Evolutionary conservation across 805 yeast species (phyloP).

Genomic region (Spathaspora boniae): DNA sequence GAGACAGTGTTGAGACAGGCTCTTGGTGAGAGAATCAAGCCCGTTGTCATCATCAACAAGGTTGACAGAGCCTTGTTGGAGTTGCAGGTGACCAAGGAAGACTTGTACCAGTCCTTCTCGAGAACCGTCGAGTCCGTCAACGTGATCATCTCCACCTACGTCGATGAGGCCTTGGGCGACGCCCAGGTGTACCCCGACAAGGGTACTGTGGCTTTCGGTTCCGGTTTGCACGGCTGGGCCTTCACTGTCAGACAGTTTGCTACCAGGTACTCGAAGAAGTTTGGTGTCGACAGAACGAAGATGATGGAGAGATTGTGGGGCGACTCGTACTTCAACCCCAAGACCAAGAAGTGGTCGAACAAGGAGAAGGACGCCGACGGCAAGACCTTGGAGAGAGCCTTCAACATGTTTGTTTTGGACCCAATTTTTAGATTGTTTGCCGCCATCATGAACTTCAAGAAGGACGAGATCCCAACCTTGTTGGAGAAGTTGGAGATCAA

Average conservation of each 20-base stretch:
- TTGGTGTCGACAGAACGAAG: conserved; percentile 97
- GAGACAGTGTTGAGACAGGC: conserved; percentile 99
- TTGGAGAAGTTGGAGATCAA: conserved; percentile 89
- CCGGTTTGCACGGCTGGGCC: conserved; percentile 99
- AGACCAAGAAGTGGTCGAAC: conserved; percentile 99
- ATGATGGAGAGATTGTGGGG: conserved; percentile 99
- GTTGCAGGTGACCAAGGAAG: conserved; percentile 98
- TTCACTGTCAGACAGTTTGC: conserved; percentile 99
- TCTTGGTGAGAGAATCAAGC: conserved; percentile 98
- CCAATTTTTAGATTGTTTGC: conserved; percentile 97
- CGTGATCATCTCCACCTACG: conserved; percentile 95
- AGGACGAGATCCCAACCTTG: conserved; percentile 90
- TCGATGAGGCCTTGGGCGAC: conserved; percentile 89
- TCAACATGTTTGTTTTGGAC: conserved; percentile 98
- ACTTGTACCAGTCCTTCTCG: conserved; percentile 94
- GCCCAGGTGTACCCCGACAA: conserved; percentile 97
- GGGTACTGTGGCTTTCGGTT: conserved; percentile 99
- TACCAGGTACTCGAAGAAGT: conserved; percentile 95
- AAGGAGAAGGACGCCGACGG: conserved; percentile 95
- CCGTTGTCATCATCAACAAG: conserved; percentile 97
- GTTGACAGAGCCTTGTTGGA: conserved; percentile 99
- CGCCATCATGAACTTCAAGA: conserved; percentile 98
- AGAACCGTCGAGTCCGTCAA: conserved; percentile 99
- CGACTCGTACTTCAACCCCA: conserved; percentile 99
- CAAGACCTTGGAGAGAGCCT: conserved; percentile 95